Evolutionary conservation across 306 rosid species (phyloP), one percentile per base, ranked within the genome.

Genomic region (Medicago arabica): DNA sequence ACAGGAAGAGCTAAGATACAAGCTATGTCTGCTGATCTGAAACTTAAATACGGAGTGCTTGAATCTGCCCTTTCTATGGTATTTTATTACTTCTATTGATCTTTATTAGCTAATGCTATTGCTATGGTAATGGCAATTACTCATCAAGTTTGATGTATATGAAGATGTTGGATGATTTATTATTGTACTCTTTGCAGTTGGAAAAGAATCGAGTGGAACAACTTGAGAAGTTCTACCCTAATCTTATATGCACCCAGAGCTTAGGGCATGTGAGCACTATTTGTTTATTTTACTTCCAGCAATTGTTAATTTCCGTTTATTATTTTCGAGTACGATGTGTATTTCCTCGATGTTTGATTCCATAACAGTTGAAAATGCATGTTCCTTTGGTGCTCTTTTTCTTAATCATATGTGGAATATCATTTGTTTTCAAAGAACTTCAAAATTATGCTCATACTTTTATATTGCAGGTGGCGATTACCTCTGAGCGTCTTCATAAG

Each of bases 401-500:
- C 43, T 28, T 66, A 25, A 38, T 55, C 63, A 34, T 75, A 50
- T 66, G 34, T 69, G 72, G 55, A 69, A 31, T 36, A 63, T 43
- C 12, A 76, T 43, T 53, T 23, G 59, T 66, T 76, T 65, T 77
- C 16, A 31, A 21, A 36, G 54, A 75, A 49, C 51, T 69, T 19
- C 61, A 67, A 62, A 62, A 38, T 46, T 58, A 61, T 81, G 71
- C 50, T 69, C 44, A 57, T 67, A 58, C 67, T 46, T 81, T 46
- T 75, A 71, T 71, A 74, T 23, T 82, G 82, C 90, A 95, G 99
- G 86, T 87, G 90, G 99, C 98, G 12, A 92, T 95, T 79, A 89
- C 99, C 23, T 85, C 99, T 39, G 99, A 95, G 77, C 92, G 87
- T 71, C 98, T 90, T 79, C 97, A 92, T 78, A 95, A 89, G 73